Evolutionary conservation across 768 basidiomycete genomes (phyloP).

Genomic region (Amylocystis lapponica): DNA sequence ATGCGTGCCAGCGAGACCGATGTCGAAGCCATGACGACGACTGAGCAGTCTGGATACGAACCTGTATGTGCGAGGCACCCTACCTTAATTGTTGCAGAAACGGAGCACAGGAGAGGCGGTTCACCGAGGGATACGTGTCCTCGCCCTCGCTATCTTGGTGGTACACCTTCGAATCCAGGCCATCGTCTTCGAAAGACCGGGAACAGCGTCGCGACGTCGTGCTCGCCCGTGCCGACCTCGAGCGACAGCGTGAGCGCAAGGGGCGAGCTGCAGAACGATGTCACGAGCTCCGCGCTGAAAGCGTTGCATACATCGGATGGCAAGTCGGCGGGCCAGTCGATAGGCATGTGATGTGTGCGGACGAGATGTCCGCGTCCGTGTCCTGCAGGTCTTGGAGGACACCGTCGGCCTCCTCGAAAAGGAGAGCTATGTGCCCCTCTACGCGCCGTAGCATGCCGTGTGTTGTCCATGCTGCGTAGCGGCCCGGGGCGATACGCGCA

Average conservation of each 20-base stretch:
- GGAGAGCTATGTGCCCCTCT: slow-evolving; percentile 25
- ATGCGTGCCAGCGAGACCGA: no score
- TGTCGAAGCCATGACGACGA: no score
- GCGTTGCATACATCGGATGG: slow-evolving; percentile 22
- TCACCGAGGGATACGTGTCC: not conserved
- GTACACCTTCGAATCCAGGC: slow-evolving; percentile 9
- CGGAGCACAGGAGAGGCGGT: no score
- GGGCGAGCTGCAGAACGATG: slow-evolving; percentile 46
- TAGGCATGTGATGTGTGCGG: slow-evolving; percentile 23
- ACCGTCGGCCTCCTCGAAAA: slow-evolving; percentile 13
- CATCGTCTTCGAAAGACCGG: slow-evolving; percentile 27
- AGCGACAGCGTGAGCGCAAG: slow-evolving; percentile 28
- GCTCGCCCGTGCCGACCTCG: slow-evolving; percentile 18
- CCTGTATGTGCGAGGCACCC: no score
- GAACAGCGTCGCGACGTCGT: slow-evolving; percentile 22
- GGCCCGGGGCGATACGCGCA: slow-evolving; percentile 21
- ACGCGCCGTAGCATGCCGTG: slow-evolving; percentile 46
- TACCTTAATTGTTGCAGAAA: no score
- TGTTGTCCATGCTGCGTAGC: slow-evolving; percentile 49
- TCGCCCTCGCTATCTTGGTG: not conserved
- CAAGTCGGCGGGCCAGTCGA: slow-evolving; percentile 10
- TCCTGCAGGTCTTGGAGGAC: slow-evolving; percentile 1
- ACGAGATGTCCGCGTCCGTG: slow-evolving; percentile 23
- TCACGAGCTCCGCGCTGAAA: slow-evolving; percentile 33
- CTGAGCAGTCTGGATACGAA: no score